These are phyloP conservation scores for Amylocystis lapponica DNA, from an alignment of 768 basidiomycete genomes.

Conservation along the genomic window DNA sequence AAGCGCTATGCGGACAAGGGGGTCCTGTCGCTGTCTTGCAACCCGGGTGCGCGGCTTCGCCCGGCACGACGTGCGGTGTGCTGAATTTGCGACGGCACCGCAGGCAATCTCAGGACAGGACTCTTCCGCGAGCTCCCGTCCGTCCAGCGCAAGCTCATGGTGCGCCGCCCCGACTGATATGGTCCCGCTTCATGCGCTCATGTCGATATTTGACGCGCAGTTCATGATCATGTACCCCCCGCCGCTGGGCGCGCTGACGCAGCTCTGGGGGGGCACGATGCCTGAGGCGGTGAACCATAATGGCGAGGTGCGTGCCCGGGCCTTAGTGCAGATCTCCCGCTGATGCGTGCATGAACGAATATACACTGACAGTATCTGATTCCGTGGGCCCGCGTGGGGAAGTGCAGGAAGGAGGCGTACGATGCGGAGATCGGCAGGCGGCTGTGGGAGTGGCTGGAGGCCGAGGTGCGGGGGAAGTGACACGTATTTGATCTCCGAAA, in stretches of 20 bases:
- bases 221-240: constrained; percentile 25
- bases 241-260: constrained; percentile 22
- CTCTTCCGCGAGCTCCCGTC: too few relatives aligned
- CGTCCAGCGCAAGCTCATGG: too few relatives aligned
- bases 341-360: background rate
- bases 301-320: constrained; percentile 31
- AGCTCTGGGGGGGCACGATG: constrained; percentile 28
- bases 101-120: too few relatives aligned
- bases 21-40: constrained; percentile 38
- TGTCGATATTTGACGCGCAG: too few relatives aligned
- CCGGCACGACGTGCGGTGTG: too few relatives aligned
- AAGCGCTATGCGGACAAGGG: constrained; percentile 38
- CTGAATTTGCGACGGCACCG: too few relatives aligned
- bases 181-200: too few relatives aligned
- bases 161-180: too few relatives aligned
- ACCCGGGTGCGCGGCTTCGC: constrained; percentile 39
- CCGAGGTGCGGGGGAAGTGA: too few relatives aligned
- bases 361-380: constrained; percentile 16
- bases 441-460: constrained; percentile 20
- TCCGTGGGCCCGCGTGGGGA: constrained; percentile 21
- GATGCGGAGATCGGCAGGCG: constrained; percentile 13
- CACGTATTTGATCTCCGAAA: too few relatives aligned
- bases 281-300: constrained; percentile 31
- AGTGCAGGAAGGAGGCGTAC: constrained; percentile 14
- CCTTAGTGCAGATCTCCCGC: background rate